These are phyloP conservation scores for Lasiosphaeris hirsuta DNA, from an alignment of 495 filamentous ascomycete species.

Conservation along the genomic window DNA sequence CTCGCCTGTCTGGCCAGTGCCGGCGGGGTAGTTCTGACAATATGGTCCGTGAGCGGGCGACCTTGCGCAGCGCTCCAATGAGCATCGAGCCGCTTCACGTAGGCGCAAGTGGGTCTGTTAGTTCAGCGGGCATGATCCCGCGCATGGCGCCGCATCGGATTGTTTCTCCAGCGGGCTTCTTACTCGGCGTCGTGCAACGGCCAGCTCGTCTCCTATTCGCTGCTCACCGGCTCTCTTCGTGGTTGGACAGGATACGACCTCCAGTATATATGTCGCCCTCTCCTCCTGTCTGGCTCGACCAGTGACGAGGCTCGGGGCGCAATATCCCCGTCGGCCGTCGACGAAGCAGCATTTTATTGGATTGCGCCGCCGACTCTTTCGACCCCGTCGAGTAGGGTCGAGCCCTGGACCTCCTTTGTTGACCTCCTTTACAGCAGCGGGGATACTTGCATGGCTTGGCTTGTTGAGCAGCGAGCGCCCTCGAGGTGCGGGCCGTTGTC, in stretches of 20 bases:
- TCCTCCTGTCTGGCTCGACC: neutral
- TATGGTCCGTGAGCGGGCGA: no score
- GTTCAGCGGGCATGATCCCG: neutral
- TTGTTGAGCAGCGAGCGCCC: neutral
- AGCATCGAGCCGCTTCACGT: neutral
- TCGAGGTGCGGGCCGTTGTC: no score
- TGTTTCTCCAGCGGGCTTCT: constrained; percentile 1
- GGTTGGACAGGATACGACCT: constrained; percentile 46
- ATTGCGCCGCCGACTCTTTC: neutral
- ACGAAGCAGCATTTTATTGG: constrained; percentile 1
- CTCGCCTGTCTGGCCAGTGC: no score
- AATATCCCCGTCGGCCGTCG: neutral
- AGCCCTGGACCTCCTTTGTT: no score
- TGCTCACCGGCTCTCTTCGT: constrained; percentile 22
- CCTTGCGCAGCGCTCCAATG: neutral
- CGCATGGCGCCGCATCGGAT: neutral
- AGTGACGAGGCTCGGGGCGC: neutral
- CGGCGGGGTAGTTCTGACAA: no score
- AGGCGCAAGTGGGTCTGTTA: neutral
- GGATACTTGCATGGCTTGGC: constrained; percentile 6
- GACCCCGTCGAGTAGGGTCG: neutral
- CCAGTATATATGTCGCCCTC: neutral
- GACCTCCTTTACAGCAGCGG: neutral
- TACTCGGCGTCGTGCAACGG: neutral
- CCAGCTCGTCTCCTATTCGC: constrained; percentile 15